phyloP scores from a whole-genome alignment of 2,329 filamentous ascomycete species.

The Arthrobotrys sinensis region DNA sequence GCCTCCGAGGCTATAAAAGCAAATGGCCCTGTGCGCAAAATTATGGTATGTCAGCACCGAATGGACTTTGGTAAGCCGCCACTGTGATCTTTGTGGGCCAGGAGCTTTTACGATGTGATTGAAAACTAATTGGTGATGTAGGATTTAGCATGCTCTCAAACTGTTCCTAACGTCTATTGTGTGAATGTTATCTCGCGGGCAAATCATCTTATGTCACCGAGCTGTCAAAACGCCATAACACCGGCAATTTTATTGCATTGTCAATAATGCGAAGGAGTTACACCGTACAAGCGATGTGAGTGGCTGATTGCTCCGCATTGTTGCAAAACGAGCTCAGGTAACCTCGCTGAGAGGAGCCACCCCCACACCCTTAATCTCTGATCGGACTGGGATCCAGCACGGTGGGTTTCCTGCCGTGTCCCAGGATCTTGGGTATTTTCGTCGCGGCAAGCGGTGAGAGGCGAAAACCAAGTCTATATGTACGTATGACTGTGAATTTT shows the following conservation, averaged over 20 bases:
- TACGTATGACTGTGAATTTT: neutral
- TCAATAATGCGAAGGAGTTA: neutral
- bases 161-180: neutral
- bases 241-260: slow-evolving; percentile 22
- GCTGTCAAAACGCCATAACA: slow-evolving; percentile 44
- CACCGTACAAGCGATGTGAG: neutral
- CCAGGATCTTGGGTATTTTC: slow-evolving; percentile 53
- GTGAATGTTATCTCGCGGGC: neutral
- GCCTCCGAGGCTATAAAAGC: neutral
- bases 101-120: neutral
- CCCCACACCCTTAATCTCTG: slow-evolving; percentile 43
- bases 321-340: neutral
- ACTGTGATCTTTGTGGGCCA: neutral
- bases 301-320: slow-evolving; percentile 13
- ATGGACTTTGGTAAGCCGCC: neutral
- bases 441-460: slow-evolving; percentile 13
- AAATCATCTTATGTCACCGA: slow-evolving; percentile 26
- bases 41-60: neutral
- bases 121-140: neutral
- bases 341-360: slow-evolving; percentile 9
- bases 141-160: neutral
- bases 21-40: slow-evolving; percentile 11
- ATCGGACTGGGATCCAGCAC: slow-evolving; percentile 37
- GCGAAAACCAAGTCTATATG: neutral
- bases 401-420: slow-evolving; percentile 40